Evolutionary conservation across 225 moss, liverwort and hornwort genomes (phyloP), one percentile per base, ranked within the genome.

Genomic region (Rhytidiadelphus loreus): DNA sequence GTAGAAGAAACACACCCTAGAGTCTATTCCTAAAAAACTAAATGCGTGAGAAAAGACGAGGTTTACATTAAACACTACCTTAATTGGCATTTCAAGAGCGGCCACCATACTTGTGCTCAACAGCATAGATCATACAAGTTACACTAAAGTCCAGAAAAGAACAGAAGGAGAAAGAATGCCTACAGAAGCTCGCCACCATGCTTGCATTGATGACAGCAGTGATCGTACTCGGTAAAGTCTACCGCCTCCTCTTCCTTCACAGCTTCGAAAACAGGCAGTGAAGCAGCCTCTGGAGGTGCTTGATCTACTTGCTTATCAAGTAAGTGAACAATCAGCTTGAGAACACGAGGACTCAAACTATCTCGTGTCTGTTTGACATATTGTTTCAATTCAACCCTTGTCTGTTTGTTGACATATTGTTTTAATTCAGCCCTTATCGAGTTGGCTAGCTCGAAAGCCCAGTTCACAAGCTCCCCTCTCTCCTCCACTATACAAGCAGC

Each of bases 401-500:
- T n/a, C 68, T 48, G 48, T n/a, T n/a, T n/a, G n/a, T 7, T 2
- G 56, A 33, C 25, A 28, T 87, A 46, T 33, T 75, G 85, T 85
- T 46, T 90, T 71, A 93, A 33, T 39, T 93, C 93, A n/a, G 33
- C 13, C 79, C 78, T 87, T 43, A 93, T 43, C 68, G 68, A 87
- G 76, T 89, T 92, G 66, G 26, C 26, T 35, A 92, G 60, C 55
- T 92, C 94, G 29, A 39, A 32, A 58, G 93, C 93, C 94, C 94
- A 94, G 80, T 94, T 94, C 77, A 94, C 94, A 88, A 72, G 55
- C 87, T 90, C 77, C 28, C 90, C 87, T 83, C 87, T 90, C 81
- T 91, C 93, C 90, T 94, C 94, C 91, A 88, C 37, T 35, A 94
- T 71, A 92, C 94, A 94, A 26, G 88, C 94, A 87, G 94, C 94